Evolutionary conservation across 345 rosid species (phyloP), one percentile per base, ranked within the genome.

Genomic region (Toxicodendron radicans): DNA sequence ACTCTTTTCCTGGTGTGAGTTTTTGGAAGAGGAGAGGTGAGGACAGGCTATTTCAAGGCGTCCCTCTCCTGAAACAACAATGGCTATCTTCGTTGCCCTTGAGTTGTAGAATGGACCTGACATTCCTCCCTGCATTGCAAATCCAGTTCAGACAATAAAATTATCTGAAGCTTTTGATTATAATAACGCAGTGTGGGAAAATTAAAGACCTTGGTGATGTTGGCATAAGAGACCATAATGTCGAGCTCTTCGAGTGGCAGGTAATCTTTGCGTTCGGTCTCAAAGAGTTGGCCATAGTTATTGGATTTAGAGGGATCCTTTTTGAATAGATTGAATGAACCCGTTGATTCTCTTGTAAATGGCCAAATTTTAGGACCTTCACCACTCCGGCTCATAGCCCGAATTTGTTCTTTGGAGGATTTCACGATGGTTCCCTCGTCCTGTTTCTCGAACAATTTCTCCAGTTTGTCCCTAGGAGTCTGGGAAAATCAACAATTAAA

Each of bases 31-130:
- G 16, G 74, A 66, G 38, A 78, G 66, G 68, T 78, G 86, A 0
- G 91, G 91, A 30, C 89, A 85, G 0, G 81, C 85, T 78, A 88
- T 86, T 72, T 86, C 90, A 12, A 84, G 1, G 65, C 43, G 35
- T 12, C 91, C 91, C 30, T 79, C 70, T 0, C 88, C 87, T 7
- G 79, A 48, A 4, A 73, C 57, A 3, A 84, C 83, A 17, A 78
- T 21, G 0, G 71, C 75, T 52, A 87, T 79, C 48, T 56, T 70
- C 2, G 82, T 87, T 11, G 87, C 64, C 76, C 58, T 75, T 2
- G 88, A 82, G 78, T 89, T 84, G 77, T 69, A 87, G 68, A n/a
- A 75, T 1, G 84, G 87, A 45, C 66, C 84, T 18, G 66, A 10
- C 81, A 87, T 76, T 0, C 78, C 68, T 21, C 89, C 87, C 89